phyloP scores from a whole-genome alignment of 164 flowering plant species.

The Malania oleifera region DNA sequence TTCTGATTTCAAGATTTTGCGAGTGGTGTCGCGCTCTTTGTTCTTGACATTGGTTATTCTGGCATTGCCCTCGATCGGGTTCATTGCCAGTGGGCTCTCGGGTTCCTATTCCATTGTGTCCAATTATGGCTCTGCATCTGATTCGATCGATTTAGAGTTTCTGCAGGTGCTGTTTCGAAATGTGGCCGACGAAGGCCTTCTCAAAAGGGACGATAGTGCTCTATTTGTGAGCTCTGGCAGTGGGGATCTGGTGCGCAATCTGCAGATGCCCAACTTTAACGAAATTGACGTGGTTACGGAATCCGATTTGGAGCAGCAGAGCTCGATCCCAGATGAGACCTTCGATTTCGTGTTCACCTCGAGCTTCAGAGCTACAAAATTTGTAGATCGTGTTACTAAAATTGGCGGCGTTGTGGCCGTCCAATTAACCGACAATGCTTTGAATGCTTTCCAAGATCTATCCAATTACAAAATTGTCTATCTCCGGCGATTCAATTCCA shows the following conservation, averaged over 20 bases:
- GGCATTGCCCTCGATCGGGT: slow-evolving; percentile 37
- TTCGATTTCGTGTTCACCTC: slow-evolving; percentile 37
- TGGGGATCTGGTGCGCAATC: slow-evolving; percentile 3
- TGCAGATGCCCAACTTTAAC: slow-evolving; percentile 12
- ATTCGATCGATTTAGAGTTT: slow-evolving; percentile 1
- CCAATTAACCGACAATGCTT: slow-evolving; percentile 22
- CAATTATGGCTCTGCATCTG: not conserved
- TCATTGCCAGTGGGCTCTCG: slow-evolving; percentile 7
- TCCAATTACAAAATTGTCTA: slow-evolving; percentile 54
- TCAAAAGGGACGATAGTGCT: slow-evolving; percentile 32
- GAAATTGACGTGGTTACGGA: slow-evolving; percentile 26
- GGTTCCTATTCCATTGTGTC: not conserved
- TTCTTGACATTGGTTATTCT: slow-evolving; percentile 41
- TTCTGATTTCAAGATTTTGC: slow-evolving; percentile 29
- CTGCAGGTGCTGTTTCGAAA: slow-evolving; percentile 41
- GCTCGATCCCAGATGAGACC: slow-evolving; percentile 24
- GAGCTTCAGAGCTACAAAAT: slow-evolving; percentile 10
- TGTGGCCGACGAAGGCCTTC: slow-evolving; percentile 49
- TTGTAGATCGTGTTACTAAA: slow-evolving; percentile 44
- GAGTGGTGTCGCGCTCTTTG: slow-evolving; percentile 43
- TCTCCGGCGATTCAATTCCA: slow-evolving; percentile 35
- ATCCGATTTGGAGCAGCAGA: slow-evolving; percentile 24
- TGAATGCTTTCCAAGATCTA: slow-evolving; percentile 21
- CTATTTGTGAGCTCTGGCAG: slow-evolving; percentile 25
- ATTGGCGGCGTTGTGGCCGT: slow-evolving; percentile 44